Conservation (phyloP, 176 grass and related monocot genomes). For the Phoenix dactylifera region DNA sequence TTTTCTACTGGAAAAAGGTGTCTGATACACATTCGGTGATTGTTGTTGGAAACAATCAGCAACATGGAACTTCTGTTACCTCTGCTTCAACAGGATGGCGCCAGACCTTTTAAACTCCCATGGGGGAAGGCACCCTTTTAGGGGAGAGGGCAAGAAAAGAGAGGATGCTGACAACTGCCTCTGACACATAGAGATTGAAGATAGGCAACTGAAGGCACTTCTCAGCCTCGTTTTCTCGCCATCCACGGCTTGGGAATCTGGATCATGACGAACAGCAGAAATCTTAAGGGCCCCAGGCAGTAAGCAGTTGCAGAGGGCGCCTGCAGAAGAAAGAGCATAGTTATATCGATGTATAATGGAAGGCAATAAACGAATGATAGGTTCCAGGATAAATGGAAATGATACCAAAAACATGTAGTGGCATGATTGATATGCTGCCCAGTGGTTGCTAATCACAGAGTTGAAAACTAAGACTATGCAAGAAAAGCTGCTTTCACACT, state of each 20-base stretch:
- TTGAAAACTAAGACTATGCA: no score
- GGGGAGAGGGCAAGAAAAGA: constrained; percentile 41
- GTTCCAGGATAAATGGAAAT: no score
- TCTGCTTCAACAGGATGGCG: constrained; percentile 24
- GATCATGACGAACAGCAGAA: constrained; percentile 58
- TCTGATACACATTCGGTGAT: no score
- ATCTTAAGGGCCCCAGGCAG: constrained; percentile 84
- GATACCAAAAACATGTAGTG: no score
- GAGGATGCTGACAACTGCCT: constrained; percentile 44
- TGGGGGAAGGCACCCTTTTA: constrained; percentile 31
- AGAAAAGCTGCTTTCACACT: no score
- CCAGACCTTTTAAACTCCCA: constrained; percentile 35
- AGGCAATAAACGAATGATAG: no score
- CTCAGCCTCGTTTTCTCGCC: constrained; percentile 60
- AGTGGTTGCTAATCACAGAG: no score
- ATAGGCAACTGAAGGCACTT: constrained; percentile 75
- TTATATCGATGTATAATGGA: no score
- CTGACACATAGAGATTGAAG: constrained; percentile 71
- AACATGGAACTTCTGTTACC: constrained; percentile 9
- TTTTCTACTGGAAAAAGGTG: no score
- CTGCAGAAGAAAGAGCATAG: constrained; percentile 24
- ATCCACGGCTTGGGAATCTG: constrained; percentile 54
- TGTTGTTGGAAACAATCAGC: no score
- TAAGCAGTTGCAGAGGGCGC: constrained; percentile 82
- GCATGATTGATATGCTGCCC: no score